Evolutionary conservation across 2,329 filamentous ascomycete genomes (phyloP).

Genomic region (Colletotrichum sp.): DNA sequence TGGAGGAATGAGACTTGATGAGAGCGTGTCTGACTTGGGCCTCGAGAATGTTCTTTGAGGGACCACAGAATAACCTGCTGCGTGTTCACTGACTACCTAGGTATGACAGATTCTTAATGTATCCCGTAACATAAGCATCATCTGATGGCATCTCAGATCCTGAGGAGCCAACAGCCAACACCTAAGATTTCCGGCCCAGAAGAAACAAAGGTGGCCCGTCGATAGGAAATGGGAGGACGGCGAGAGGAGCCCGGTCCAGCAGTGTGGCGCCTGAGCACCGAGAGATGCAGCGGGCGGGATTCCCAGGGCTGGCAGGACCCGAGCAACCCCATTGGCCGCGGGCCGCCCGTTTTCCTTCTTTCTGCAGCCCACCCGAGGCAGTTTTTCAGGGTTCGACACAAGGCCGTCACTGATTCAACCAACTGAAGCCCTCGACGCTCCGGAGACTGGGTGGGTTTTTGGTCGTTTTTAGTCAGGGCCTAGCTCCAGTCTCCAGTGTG

Average conservation of each 20-base stretch:
- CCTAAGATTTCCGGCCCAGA: not conserved
- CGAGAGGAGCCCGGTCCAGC: not conserved
- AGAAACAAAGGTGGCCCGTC: not conserved
- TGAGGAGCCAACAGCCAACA: not conserved
- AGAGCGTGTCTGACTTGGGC: not conserved
- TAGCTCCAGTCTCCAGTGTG: not conserved
- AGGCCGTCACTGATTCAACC: not conserved
- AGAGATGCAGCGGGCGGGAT: conserved; percentile 5
- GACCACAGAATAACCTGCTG: not conserved
- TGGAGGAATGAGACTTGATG: not conserved
- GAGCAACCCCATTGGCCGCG: conserved; percentile 3
- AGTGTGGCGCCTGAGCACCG: conserved; percentile 8
- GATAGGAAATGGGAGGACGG: conserved; percentile 11
- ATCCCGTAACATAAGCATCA: not conserved
- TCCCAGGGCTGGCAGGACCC: not conserved
- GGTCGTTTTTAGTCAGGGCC: not conserved
- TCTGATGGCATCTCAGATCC: not conserved
- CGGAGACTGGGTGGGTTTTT: not conserved
- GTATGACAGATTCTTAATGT: not conserved
- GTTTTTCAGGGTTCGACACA: conserved; percentile 4
- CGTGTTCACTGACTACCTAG: not conserved
- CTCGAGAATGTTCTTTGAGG: not conserved
- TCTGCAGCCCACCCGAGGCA: not conserved
- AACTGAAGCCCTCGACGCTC: not conserved
- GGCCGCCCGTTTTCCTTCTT: not conserved